Conservation (phyloP, 257 asterid species). For the Schizonepeta tenuifolia region DNA sequence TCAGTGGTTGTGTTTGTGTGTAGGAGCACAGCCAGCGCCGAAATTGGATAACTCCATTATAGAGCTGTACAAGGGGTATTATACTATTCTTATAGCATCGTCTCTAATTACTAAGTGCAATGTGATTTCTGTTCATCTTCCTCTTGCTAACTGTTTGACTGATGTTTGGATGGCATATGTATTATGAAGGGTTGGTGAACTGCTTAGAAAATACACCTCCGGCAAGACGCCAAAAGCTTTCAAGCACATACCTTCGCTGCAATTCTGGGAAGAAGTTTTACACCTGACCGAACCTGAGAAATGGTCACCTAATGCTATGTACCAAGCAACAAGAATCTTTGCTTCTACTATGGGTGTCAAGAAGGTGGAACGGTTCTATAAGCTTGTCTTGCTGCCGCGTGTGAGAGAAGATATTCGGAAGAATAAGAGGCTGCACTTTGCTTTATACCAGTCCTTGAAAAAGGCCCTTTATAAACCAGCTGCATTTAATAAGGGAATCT, state of each 20-base stretch:
- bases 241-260: constrained; percentile 76
- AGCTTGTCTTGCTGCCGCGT: constrained; percentile 87
- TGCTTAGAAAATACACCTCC: constrained; percentile 75
- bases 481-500: constrained; percentile 90
- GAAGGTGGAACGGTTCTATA: constrained; percentile 86
- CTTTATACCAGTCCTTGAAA: constrained; percentile 79
- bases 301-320: constrained; percentile 94
- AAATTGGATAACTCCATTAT: constrained; percentile 75
- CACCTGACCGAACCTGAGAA: constrained; percentile 86
- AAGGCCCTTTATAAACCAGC: constrained; percentile 89
- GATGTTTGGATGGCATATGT: constrained; percentile 8
- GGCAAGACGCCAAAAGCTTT: constrained; percentile 95
- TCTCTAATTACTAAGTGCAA: constrained; percentile 3
- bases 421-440: constrained; percentile 86
- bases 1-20: constrained; percentile 28
- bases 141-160: constrained; percentile 1
- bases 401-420: constrained; percentile 87
- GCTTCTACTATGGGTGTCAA: constrained; percentile 87
- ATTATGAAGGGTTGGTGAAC: constrained; percentile 75
- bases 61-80: constrained; percentile 92
- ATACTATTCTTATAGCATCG: constrained; percentile 15
- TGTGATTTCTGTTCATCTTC: constrained; percentile 1
- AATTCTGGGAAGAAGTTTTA: constrained; percentile 85
- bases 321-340: constrained; percentile 88
- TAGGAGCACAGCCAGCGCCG: constrained; percentile 66